Percentiles rank a stretch among this genome's conserved stretches.
These are phyloP conservation scores for Suillus sp. DNA, from an alignment of 768 basidiomycete species.

Conservation along the genomic window DNA sequence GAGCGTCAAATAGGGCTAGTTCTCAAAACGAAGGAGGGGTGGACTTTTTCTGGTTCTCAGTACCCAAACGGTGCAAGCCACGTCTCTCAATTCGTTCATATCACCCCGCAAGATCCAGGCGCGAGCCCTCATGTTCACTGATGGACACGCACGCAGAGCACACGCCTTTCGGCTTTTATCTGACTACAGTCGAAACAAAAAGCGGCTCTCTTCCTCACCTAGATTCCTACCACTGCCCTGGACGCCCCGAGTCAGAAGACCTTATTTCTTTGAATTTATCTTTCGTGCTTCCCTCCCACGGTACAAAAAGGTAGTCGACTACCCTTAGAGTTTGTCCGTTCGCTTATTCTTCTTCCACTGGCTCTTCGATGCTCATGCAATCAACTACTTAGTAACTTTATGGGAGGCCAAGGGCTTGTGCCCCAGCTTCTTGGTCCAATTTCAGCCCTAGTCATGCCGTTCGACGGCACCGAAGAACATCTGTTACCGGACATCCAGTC, in stretches of 20 bases:
- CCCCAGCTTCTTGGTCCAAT: not conserved
- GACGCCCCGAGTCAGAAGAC: not conserved
- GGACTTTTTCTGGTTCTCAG: slow-evolving; percentile 16
- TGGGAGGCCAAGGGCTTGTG: slow-evolving; percentile 1
- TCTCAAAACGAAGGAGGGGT: slow-evolving; percentile 33
- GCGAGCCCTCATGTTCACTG: slow-evolving; percentile 30
- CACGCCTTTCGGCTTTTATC: slow-evolving; percentile 34
- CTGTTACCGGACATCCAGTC: slow-evolving; percentile 23
- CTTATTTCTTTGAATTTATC: slow-evolving; percentile 3
- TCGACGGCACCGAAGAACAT: slow-evolving; percentile 20
- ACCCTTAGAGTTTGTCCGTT: not conserved
- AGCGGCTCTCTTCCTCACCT: not conserved
- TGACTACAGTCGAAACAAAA: slow-evolving; percentile 12
- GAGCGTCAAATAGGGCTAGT: slow-evolving; percentile 32
- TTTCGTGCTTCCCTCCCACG: slow-evolving; percentile 6
- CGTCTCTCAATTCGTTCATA: slow-evolving; percentile 13
- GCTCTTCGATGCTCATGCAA: not conserved
- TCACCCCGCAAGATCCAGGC: slow-evolving; percentile 24
- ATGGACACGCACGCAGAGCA: slow-evolving; percentile 28
- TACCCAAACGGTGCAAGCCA: slow-evolving; percentile 9
- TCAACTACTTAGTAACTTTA: not conserved
- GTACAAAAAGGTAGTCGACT: slow-evolving; percentile 7
- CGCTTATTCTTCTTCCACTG: not conserved
- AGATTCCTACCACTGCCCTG: not conserved
- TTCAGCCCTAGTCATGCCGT: slow-evolving; percentile 6